Evolutionary conservation across 169 alveolate genomes (phyloP).

Genomic region (Plasmodium inui): DNA sequence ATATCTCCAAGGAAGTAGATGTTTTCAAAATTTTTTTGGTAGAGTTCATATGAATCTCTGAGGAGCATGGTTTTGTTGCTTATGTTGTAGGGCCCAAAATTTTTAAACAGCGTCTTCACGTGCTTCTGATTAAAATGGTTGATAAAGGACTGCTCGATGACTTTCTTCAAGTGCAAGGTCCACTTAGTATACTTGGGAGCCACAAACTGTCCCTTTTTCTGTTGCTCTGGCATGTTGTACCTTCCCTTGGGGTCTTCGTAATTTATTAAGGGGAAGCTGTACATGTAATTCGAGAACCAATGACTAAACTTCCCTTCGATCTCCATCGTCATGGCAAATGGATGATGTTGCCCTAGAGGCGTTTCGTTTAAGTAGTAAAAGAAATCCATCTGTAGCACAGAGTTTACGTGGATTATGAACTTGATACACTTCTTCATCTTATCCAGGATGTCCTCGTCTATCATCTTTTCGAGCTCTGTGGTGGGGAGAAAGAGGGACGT

Average conservation of each 20-base stretch:
- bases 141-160: conserved; percentile 7
- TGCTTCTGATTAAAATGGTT: conserved; percentile 37
- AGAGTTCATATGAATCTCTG: conserved; percentile 53
- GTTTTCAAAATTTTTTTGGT: conserved; percentile 15
- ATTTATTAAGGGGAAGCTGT: conserved; percentile 16
- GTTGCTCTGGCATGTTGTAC: conserved; percentile 8
- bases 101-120: conserved; percentile 6
- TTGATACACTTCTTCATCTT: conserved; percentile 37
- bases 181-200: conserved; percentile 45
- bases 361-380: conserved; percentile 48
- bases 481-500: not conserved
- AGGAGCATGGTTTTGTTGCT: conserved; percentile 44
- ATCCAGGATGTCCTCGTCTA: conserved; percentile 8
- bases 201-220: conserved; percentile 2
- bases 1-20: conserved; percentile 32
- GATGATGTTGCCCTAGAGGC: conserved; percentile 9
- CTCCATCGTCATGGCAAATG: conserved; percentile 23
- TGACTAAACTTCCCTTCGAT: conserved; percentile 25
- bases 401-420: conserved; percentile 27
- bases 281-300: conserved; percentile 29
- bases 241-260: conserved; percentile 22
- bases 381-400: conserved; percentile 50
- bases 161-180: conserved; percentile 16
- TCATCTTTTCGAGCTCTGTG: conserved; percentile 32
- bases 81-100: conserved; percentile 32